Conservation (phyloP, 805 yeast species). For the Saccharomyces paradoxus region DNA sequence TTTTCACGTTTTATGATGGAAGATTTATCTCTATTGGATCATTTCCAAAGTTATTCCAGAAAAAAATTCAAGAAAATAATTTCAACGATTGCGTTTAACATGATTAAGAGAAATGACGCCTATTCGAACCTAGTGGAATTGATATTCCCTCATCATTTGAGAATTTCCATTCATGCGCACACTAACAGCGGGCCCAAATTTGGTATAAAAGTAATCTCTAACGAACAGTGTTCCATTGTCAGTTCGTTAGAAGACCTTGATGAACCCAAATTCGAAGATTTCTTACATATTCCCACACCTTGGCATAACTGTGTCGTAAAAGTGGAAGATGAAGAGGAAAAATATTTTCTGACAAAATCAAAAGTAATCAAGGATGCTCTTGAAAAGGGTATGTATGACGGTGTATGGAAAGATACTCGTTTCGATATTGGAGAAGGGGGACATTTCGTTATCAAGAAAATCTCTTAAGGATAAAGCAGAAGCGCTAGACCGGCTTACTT, state of each 20-base stretch:
- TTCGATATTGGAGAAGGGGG: conserved; percentile 32
- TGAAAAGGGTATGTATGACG: conserved; percentile 28
- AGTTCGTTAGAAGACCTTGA: conserved; percentile 33
- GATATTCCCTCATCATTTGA: conserved; percentile 49
- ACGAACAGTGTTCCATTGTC: conserved; percentile 39
- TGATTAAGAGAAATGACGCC: conserved; percentile 59
- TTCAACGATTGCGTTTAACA: conserved; percentile 51
- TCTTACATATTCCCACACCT: conserved; percentile 57
- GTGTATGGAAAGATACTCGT: conserved; percentile 31
- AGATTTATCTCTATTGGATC: conserved; percentile 40
- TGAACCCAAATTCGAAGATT: conserved; percentile 42
- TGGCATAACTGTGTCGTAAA: conserved; percentile 52
- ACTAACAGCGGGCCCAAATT: conserved; percentile 51
- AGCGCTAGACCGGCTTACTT: background rate
- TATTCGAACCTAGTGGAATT: conserved; percentile 55
- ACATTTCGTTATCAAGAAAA: conserved; percentile 15
- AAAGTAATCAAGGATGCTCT: conserved; percentile 33
- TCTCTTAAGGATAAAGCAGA: background rate
- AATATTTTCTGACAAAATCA: conserved; percentile 32
- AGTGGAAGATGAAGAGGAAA: conserved; percentile 30
- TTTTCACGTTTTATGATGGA: conserved; percentile 53
- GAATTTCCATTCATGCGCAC: conserved; percentile 57
- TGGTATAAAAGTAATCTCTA: conserved; percentile 43
- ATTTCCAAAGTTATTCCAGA: conserved; percentile 34
- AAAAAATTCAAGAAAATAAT: conserved; percentile 44